Base-by-base conservation (phyloP, 2,329 filamentous ascomycete species). In the Trichoderma sp. region DNA sequence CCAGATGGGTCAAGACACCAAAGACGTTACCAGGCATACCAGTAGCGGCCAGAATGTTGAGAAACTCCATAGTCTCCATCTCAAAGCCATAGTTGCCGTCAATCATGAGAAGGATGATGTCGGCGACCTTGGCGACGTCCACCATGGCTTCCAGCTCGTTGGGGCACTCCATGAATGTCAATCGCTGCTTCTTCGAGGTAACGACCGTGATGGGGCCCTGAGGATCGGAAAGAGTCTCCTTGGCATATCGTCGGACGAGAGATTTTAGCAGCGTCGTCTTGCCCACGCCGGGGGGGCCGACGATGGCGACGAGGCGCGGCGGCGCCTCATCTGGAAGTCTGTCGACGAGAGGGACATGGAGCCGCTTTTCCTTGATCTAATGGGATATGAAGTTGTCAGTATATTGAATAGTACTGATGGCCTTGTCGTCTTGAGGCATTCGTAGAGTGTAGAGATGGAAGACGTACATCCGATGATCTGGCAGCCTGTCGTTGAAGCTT, bases 1-100 rank as follows among this genome's bases (percentile, higher is more conserved):
- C 96, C 70, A 99, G 85, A 83, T 99, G 96, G 18, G 96, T 98
- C 55, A 99, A 86, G 68, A 99, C 94, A 64, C 96, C 96, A 77
- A 99, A 98, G 46, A 99, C 94, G 75, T 99, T 99, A 72, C 96
- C 95, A 0, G 96, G 96, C 95, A 99, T 98, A 79, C 96, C 96
- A 34, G 92, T 97, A 2, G 93, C 89, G n/a, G 92, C 91, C 61
- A 99, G 84, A 21, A 97, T 90, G 75, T 97, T 98, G 76, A 99
- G 83, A 71, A 99, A 99, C 81, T 99, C 96, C 96, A 99, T 99
- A 0, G 96, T 99, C 85, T 99, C 96, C 96, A 99, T 99, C 82
- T 99, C 96, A 77, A 99, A 99, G 16, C 96, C 96, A 76, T 92
- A 99, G 81, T 98, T 98, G 68, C 96, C 96, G 77, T 99, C 96